Evolutionary conservation across 345 rosid genomes (phyloP).

Genomic region (Sonneratia alba): DNA sequence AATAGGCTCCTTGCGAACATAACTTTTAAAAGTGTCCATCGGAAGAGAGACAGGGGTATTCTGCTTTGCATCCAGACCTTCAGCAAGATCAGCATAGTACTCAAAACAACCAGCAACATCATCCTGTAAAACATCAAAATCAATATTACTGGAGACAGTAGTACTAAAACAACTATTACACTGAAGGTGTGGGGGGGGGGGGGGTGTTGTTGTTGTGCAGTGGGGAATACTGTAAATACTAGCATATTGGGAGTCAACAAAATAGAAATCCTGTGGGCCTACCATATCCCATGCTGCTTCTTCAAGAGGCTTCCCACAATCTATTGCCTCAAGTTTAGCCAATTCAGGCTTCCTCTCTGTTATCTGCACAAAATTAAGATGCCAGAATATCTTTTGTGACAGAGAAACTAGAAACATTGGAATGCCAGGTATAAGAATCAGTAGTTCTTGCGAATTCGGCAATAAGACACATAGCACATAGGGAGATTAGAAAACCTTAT

Average conservation of each 20-base stretch:
- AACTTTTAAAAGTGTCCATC: conserved; percentile 62
- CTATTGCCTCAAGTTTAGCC: conserved; percentile 81
- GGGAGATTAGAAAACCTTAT: neutral
- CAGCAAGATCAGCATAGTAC: conserved; percentile 93
- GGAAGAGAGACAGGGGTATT: conserved; percentile 84
- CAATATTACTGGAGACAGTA: neutral
- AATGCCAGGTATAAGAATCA: neutral
- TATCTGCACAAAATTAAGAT: conserved; percentile 36
- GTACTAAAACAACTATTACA: neutral
- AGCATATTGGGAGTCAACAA: neutral
- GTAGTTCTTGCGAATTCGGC: neutral
- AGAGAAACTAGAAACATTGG: neutral
- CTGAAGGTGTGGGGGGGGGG: no score
- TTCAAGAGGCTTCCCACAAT: conserved; percentile 84
- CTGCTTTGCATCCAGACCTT: conserved; percentile 84
- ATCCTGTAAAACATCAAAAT: conserved; percentile 43
- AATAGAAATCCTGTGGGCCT: conserved; percentile 4
- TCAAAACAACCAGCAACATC: conserved; percentile 97
- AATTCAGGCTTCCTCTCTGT: conserved; percentile 66
- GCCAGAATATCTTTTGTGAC: neutral
- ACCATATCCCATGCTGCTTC: conserved; percentile 96
- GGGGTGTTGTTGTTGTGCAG: no score
- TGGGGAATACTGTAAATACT: no score
- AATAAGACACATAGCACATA: neutral
- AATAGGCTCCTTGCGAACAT: conserved; percentile 77